These are phyloP conservation scores for Microsporum ferrugineum DNA, from an alignment of 2,329 filamentous ascomycete species.

Conservation along the genomic window DNA sequence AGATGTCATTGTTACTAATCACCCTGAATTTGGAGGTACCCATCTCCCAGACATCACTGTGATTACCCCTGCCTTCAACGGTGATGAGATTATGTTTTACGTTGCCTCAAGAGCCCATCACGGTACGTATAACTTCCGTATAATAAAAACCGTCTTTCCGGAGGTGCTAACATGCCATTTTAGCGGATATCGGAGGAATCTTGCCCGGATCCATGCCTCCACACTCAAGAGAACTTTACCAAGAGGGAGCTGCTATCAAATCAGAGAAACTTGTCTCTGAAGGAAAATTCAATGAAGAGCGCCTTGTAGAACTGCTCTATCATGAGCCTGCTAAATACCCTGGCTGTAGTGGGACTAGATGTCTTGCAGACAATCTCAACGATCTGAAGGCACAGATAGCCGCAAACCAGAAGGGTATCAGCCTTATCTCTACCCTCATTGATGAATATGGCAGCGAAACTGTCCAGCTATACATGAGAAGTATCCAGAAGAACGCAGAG, in stretches of 20 bases:
- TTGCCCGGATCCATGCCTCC: slow-evolving; percentile 69
- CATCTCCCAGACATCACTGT: slow-evolving; percentile 75
- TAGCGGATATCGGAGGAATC: slow-evolving; percentile 65
- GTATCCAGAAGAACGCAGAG: slow-evolving; percentile 67
- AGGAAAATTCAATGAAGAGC: slow-evolving; percentile 61
- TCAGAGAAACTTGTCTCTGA: slow-evolving; percentile 55
- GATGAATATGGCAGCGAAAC: slow-evolving; percentile 61
- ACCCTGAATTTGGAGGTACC: slow-evolving; percentile 73
- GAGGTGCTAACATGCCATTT: slow-evolving; percentile 9
- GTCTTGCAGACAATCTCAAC: slow-evolving; percentile 66
- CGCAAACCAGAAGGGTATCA: slow-evolving; percentile 71
- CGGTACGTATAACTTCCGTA: slow-evolving; percentile 44
- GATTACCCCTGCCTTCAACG: slow-evolving; percentile 60
- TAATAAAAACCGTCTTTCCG: background rate
- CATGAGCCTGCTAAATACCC: slow-evolving; percentile 59
- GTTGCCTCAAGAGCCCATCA: slow-evolving; percentile 64
- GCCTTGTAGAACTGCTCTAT: slow-evolving; percentile 57
- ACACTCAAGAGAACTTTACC: slow-evolving; percentile 53
- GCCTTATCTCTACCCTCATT: slow-evolving; percentile 58
- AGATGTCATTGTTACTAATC: slow-evolving; percentile 73
- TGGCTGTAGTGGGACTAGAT: slow-evolving; percentile 63
- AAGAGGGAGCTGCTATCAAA: slow-evolving; percentile 55
- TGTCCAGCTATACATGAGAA: slow-evolving; percentile 67
- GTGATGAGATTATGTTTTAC: slow-evolving; percentile 61
- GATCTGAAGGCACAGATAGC: slow-evolving; percentile 74